Percentiles rank a stretch among this genome's conserved stretches.
Evolutionary conservation across 176 grass and related monocot genomes (phyloP).

Genomic region (Eleusine indica): DNA sequence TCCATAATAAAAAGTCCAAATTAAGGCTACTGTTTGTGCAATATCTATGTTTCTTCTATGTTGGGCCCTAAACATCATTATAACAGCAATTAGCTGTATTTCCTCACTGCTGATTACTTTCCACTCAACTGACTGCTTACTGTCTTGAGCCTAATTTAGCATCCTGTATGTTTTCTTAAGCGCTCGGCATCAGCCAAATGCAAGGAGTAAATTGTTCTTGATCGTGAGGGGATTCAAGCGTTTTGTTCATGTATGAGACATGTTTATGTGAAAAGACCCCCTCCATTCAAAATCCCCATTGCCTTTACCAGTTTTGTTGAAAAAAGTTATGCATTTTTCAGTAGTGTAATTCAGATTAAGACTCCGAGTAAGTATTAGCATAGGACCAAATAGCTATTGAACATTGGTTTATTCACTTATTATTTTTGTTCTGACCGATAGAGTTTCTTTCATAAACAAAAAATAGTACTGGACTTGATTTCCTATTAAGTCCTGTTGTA

Average conservation of each 20-base stretch:
- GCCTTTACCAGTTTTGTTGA: slow-evolving; percentile 6
- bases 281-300: slow-evolving; percentile 15
- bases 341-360: slow-evolving; percentile 16
- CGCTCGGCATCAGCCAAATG: slow-evolving; percentile 27
- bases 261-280: neutral
- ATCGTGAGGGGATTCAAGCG: neutral
- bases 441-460: slow-evolving; percentile 33
- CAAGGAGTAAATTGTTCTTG: slow-evolving; percentile 24
- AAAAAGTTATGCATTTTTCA: slow-evolving; percentile 22
- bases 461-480: neutral
- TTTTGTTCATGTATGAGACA: slow-evolving; percentile 31
- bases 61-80: slow-evolving; percentile 25
- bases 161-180: slow-evolving; percentile 25
- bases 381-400: neutral
- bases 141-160: slow-evolving; percentile 18
- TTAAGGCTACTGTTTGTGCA: slow-evolving; percentile 19
- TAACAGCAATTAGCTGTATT: neutral
- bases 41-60: neutral
- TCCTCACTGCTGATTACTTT: slow-evolving; percentile 2
- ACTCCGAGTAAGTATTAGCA: neutral
- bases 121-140: neutral
- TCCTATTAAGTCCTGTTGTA: slow-evolving; percentile 3
- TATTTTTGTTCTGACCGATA: slow-evolving; percentile 29
- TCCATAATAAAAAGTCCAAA: slow-evolving; percentile 13
- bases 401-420: neutral